Base-by-base conservation (phyloP, 768 basidiomycete genomes). In the Termitomyces sp. region DNA sequence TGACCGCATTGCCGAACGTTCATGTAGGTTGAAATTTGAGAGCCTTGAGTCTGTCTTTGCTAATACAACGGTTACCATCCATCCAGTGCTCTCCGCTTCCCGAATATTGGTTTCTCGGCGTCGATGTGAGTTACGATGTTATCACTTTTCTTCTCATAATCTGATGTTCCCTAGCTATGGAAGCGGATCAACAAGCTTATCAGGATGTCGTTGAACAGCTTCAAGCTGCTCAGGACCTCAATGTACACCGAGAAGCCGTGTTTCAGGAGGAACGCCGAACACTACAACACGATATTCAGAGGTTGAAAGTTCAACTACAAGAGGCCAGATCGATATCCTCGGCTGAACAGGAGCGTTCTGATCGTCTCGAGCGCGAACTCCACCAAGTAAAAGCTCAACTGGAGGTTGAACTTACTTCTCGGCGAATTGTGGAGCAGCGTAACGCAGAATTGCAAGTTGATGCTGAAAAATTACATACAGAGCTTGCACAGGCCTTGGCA, bases 1-100 rank as follows among this genome's bases (percentile, higher is more conserved):
- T 65, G 94, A 95, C 64, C 82, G 85, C 61, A 87, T 95, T 64
- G 88, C 90, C 3, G 92, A 94, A 68, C 83, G 88, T 48, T 91
- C 90, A 58, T 70, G 93, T 93, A 68, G 56, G 90, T 78, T 24
- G 6, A 41, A 52, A 1, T n/a, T 4, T 15, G 51, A 34, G 18
- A 47, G 28, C 31, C 9, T 42, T 5, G 3, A 47, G 4, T 8
- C 6, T 36, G 5, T 57, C 48, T 54, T 58, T 34, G 34, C 58
- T 54, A 34, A 58, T 31, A 2, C n/a, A 54, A 28, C 9, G 55
- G 51, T 42, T 29, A 55, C 37, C 33, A 55, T 31, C 53, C 9
- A 28, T 51, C 4, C 7, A 92, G 92, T 94, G 36, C 77, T 92
- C 39, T 92, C 91, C 16, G 78, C 86, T 42, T 92, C 91, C 16